These are phyloP conservation scores for Eremochloa ophiuroides DNA, from an alignment of 176 grass and related monocot genomes.

Conservation along the genomic window DNA sequence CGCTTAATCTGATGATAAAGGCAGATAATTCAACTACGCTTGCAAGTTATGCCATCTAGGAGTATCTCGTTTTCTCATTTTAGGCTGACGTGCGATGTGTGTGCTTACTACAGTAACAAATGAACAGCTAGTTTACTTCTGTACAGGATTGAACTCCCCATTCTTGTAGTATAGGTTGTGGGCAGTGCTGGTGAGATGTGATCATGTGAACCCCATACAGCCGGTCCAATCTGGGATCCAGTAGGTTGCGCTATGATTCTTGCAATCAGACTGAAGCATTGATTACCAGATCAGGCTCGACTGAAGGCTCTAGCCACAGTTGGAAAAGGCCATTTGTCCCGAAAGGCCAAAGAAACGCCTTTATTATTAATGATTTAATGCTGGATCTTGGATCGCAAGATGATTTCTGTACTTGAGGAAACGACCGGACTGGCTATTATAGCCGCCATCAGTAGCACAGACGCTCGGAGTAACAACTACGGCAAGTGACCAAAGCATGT, in stretches of 20 bases:
- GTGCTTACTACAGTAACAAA: background rate
- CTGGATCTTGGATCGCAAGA: slow-evolving; percentile 13
- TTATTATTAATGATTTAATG: background rate
- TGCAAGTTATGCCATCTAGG: too few relatives aligned
- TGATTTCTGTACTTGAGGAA: background rate
- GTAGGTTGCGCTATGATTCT: background rate
- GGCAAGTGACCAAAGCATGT: background rate
- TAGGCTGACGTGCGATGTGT: background rate
- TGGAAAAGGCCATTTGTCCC: background rate
- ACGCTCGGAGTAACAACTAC: background rate
- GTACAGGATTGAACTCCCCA: background rate
- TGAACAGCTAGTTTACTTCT: background rate
- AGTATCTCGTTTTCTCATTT: too few relatives aligned
- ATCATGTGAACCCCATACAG: too few relatives aligned
- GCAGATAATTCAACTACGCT: too few relatives aligned
- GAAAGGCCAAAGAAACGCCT: background rate
- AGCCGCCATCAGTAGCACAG: background rate
- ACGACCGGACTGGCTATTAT: background rate
- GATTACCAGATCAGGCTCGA: too few relatives aligned
- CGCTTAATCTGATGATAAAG: too few relatives aligned
- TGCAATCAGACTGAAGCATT: too few relatives aligned
- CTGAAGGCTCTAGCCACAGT: background rate
- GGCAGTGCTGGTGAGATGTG: background rate
- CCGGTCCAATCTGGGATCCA: background rate
- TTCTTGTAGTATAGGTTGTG: background rate